Percentiles rank a stretch among this genome's conserved stretches.
Evolutionary conservation across 1,284 basidiomycete species (phyloP).

Genomic region (Leccinum subrobustum): DNA sequence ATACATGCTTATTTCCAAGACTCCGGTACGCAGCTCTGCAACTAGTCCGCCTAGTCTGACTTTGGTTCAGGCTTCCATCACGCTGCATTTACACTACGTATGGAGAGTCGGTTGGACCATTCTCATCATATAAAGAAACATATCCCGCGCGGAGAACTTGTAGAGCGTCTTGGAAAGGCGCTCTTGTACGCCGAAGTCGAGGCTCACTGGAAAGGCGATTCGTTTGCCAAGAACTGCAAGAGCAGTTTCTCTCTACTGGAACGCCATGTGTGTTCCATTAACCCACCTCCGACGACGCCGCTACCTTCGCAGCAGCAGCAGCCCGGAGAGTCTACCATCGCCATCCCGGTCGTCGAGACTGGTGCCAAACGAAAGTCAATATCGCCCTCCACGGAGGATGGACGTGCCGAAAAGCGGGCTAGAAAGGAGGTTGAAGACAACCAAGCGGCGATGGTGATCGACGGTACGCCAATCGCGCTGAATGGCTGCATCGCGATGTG

Average conservation of each 20-base stretch:
- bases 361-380: slow-evolving; percentile 48
- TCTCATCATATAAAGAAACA: slow-evolving; percentile 66
- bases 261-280: slow-evolving; percentile 60
- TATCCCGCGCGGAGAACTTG: slow-evolving; percentile 78
- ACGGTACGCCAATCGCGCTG: slow-evolving; percentile 23
- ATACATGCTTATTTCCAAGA: slow-evolving; percentile 82
- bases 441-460: slow-evolving; percentile 34
- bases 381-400: slow-evolving; percentile 42
- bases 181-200: slow-evolving; percentile 84
- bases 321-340: slow-evolving; percentile 14
- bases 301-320: slow-evolving; percentile 23
- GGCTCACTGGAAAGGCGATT: slow-evolving; percentile 68
- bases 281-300: slow-evolving; percentile 34
- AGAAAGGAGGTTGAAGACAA: slow-evolving; percentile 43
- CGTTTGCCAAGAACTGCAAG: slow-evolving; percentile 61
- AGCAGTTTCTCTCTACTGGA: slow-evolving; percentile 69
- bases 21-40: slow-evolving; percentile 49
- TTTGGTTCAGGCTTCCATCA: slow-evolving; percentile 62
- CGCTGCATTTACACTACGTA: slow-evolving; percentile 71
- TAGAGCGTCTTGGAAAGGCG: slow-evolving; percentile 78
- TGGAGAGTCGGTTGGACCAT: slow-evolving; percentile 66
- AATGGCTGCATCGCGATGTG: neutral
- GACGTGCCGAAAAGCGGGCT: slow-evolving; percentile 51
- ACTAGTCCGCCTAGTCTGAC: slow-evolving; percentile 5
- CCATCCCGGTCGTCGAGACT: slow-evolving; percentile 13